Evolutionary conservation across 345 rosid species (phyloP), one percentile per base, ranked within the genome.

Genomic region (Salix dunnii): DNA sequence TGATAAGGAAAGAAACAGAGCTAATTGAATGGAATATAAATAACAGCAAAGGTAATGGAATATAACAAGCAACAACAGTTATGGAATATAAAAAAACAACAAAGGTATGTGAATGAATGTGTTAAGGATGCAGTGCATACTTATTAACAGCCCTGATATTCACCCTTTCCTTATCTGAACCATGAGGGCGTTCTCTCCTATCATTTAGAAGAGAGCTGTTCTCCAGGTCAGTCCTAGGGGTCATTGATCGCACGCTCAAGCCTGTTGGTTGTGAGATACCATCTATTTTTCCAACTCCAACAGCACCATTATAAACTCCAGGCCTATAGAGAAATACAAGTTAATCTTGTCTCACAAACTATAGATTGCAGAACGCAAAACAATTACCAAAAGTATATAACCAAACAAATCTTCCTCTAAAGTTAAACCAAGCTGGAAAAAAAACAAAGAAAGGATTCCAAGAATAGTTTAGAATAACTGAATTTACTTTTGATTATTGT

Each of bases 111-210:
- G 55, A 78, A 76, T 18, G 49, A 46, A 31, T 65, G 61, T 35
- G 46, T 43, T 68, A 43, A 64, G 62, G 81, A 81, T 43, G 36
- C 23, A n/a, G 66, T 69, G 79, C 91, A 75, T 92, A 94, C 99
- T 90, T 96, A 84, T 86, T 91, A 80, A 86, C 81, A 70, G 91
- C 84, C 85, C 91, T 96, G 70, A 87, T 74, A 79, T 88, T 92
- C 85, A 80, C 86, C 82, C 91, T 89, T 78, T 93, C 99, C 83
- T 94, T 94, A 69, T 92, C 98, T 25, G 86, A 89, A 83, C 85
- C 90, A 84, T 78, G 65, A 75, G 90, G 80, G 61, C 94, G 90
- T 79, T 94, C 98, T 85, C 89, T 91, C 90, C 86, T 88, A 73
- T 94, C 97, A 86, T 71, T 87, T 74, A 82, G 83, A 86, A 84